phyloP scores from a whole-genome alignment of 345 rosid genomes.

The Populus nigra region DNA sequence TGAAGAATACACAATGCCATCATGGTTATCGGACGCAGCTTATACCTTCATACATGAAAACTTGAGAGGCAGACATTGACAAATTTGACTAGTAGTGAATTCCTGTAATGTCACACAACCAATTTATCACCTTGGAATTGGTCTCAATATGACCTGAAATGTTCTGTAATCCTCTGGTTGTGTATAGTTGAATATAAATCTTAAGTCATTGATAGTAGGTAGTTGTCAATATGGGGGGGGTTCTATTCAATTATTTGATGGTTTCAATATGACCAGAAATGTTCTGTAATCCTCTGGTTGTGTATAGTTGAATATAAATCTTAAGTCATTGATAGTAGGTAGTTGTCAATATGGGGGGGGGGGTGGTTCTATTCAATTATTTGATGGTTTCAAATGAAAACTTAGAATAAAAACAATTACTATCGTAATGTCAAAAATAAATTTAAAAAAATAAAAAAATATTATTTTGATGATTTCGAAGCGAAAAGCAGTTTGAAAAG shows the following conservation, averaged over 20 bases:
- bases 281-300: not conserved
- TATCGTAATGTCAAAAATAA: not conserved
- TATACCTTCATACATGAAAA: too few relatives aligned
- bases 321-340: not conserved
- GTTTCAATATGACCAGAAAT: not conserved
- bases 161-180: not conserved
- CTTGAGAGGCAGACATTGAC: too few relatives aligned
- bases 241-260: not conserved
- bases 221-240: not conserved
- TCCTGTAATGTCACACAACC: too few relatives aligned
- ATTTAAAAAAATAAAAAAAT: too few relatives aligned
- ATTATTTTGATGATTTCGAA: too few relatives aligned
- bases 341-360: not conserved
- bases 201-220: not conserved
- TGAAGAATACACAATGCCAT: too few relatives aligned
- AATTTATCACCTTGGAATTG: too few relatives aligned
- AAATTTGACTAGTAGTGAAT: too few relatives aligned
- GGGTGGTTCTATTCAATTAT: not conserved
- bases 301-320: not conserved
- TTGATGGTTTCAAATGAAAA: not conserved
- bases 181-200: not conserved
- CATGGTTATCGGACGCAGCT: too few relatives aligned
- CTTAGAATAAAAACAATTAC: not conserved
- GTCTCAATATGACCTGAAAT: too few relatives aligned
- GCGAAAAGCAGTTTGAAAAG: too few relatives aligned